These are phyloP conservation scores for Spongospora subterranea DNA, from an alignment of 208 protist species.

Conservation along the genomic window DNA sequence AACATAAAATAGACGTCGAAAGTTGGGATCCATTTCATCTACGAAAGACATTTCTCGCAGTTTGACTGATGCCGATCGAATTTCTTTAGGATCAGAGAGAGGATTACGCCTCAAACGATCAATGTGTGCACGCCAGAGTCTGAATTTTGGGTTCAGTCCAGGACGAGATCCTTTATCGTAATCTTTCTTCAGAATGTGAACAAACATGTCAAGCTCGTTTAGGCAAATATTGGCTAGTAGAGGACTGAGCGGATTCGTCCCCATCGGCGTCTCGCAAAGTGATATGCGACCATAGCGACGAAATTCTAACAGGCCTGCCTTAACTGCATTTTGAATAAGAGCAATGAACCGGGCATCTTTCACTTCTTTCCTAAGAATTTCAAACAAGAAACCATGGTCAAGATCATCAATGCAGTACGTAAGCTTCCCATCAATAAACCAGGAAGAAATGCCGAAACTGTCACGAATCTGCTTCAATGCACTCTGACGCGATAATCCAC, in stretches of 20 bases:
- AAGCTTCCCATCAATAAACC: not conserved
- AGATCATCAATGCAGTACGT: not conserved
- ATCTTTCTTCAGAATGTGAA: not conserved
- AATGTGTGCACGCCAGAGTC: not conserved
- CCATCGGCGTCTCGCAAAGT: not conserved
- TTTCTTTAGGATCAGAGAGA: not conserved
- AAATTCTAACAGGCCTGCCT: not conserved
- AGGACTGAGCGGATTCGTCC: not conserved
- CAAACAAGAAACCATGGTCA: not conserved
- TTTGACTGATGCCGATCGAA: not conserved
- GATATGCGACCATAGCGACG: not conserved
- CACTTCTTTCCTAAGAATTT: not conserved
- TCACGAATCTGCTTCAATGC: not conserved
- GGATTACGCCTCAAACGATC: not conserved
- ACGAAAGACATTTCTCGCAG: not conserved
- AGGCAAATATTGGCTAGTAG: not conserved
- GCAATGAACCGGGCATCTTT: not conserved
- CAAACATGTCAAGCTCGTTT: not conserved
- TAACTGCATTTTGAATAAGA: not conserved
- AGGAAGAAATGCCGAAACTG: not conserved
- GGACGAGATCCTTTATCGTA: not conserved
- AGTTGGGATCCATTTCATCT: not conserved
- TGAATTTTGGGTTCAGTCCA: not conserved
- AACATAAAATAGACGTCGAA: not conserved
- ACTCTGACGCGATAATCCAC: not conserved